Percentiles rank a stretch among this genome's conserved stretches.
These are phyloP conservation scores for Leishmania braziliensis DNA, from an alignment of 208 protist species.

Conservation along the genomic window DNA sequence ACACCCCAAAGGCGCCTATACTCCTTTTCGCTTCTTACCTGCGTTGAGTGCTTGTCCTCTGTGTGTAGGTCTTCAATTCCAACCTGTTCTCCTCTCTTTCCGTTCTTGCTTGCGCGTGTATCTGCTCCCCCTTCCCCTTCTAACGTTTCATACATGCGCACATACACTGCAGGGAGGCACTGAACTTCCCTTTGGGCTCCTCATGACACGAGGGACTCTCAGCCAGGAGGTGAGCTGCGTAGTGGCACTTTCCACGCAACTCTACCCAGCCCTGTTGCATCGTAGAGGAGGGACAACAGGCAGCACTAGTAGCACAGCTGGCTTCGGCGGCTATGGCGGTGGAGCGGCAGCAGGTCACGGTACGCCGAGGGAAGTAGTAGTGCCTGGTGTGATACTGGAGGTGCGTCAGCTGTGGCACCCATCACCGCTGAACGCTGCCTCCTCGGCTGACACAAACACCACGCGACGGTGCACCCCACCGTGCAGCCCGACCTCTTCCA, in stretches of 20 bases:
- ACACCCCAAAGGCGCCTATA: background rate
- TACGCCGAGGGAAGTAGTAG: slow-evolving; percentile 4
- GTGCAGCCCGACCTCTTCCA: background rate
- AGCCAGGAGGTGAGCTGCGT: slow-evolving; percentile 26
- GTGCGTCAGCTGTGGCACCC: slow-evolving; percentile 69
- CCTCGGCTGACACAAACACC: background rate
- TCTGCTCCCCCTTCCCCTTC: background rate
- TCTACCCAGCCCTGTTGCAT: slow-evolving; percentile 25
- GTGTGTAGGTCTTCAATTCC: background rate
- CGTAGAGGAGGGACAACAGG: slow-evolving; percentile 11
- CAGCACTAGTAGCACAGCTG: background rate
- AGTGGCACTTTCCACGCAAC: slow-evolving; percentile 8
- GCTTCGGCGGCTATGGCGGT: background rate
- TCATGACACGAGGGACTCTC: slow-evolving; percentile 9
- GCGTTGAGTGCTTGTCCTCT: background rate
- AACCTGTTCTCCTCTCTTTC: background rate
- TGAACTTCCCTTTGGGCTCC: background rate
- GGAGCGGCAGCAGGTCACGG: slow-evolving; percentile 5
- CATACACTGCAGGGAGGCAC: background rate
- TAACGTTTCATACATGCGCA: background rate
- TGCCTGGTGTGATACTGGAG: slow-evolving; percentile 52
- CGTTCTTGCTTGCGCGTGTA: background rate
- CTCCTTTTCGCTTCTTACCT: background rate
- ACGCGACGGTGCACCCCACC: background rate
- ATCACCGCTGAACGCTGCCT: background rate